A percentile compares a stretch with the other conserved stretches of the same genome.
Conservation (phyloP, 305 asterid genomes). For the Solanum aculeatissimum region DNA sequence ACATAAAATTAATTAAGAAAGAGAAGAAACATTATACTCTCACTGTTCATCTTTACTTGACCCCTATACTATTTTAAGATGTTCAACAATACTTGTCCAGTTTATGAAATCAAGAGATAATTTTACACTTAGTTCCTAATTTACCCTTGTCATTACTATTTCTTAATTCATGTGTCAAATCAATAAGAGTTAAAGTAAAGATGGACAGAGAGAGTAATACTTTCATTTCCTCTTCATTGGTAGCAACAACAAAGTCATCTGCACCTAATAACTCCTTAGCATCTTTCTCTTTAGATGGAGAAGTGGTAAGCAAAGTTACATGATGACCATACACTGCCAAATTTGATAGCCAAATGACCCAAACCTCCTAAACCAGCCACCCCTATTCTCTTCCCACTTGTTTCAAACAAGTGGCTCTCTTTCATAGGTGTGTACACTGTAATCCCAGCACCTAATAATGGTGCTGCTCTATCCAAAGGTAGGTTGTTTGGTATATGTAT, state of each 20-base stretch:
- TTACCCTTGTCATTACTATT: no score
- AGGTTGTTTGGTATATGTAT: constrained; percentile 31
- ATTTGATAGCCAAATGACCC: constrained; percentile 73
- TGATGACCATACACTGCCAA: constrained; percentile 71
- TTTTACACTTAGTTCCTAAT: no score
- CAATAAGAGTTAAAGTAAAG: no score
- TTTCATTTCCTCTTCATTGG: constrained; percentile 50
- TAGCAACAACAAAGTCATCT: constrained; percentile 64
- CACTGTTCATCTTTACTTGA: no score
- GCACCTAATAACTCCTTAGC: constrained; percentile 47
- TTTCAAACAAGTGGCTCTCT: constrained; percentile 44
- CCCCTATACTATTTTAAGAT: no score
- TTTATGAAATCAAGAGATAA: no score
- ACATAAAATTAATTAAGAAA: no score
- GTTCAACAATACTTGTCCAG: no score
- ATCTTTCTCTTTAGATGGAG: constrained; percentile 60
- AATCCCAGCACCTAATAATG: constrained; percentile 62
- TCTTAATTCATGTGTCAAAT: no score
- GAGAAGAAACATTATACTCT: background rate
- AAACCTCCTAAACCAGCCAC: constrained; percentile 69
- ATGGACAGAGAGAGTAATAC: no score
- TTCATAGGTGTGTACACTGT: constrained; percentile 58
- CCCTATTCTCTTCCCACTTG: constrained; percentile 34
- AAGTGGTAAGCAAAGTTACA: constrained; percentile 72
- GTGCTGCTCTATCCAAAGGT: constrained; percentile 76